Conservation (phyloP, 306 rosid species). For the Citrullus colocynthis region DNA sequence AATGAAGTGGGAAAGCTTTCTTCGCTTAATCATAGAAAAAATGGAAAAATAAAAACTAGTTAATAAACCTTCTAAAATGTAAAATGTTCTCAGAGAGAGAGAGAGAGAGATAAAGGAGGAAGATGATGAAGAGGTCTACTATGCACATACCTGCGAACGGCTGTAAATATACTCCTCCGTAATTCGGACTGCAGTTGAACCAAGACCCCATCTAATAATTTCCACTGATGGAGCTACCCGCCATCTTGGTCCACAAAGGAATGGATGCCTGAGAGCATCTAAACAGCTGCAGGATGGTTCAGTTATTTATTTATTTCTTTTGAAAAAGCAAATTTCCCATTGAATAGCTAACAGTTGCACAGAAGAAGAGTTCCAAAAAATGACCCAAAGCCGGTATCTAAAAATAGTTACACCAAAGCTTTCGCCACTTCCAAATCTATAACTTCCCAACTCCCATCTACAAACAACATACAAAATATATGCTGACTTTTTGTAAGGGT, state of each 20-base stretch:
- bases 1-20: constrained; percentile 76
- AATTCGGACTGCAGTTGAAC: constrained; percentile 79
- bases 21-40: constrained; percentile 41
- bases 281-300: constrained; percentile 53
- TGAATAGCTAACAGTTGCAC: background rate
- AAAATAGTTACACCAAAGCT: background rate
- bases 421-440: background rate
- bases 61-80: constrained; percentile 6
- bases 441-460: background rate
- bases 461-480: too few species aligned
- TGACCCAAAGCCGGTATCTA: background rate
- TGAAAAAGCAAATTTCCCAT: background rate
- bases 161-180: constrained; percentile 88
- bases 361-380: background rate
- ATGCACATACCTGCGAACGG: constrained; percentile 65
- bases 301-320: background rate
- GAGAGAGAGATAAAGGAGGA: background rate
- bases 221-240: constrained; percentile 82
- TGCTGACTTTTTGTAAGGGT: too few species aligned
- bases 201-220: constrained; percentile 92
- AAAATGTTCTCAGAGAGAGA: background rate
- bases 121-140: background rate
- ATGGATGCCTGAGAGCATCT: constrained; percentile 96
- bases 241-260: constrained; percentile 98
- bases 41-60: background rate